Conservation (phyloP, 495 filamentous ascomycete species). For the Aspergillus campestris region DNA sequence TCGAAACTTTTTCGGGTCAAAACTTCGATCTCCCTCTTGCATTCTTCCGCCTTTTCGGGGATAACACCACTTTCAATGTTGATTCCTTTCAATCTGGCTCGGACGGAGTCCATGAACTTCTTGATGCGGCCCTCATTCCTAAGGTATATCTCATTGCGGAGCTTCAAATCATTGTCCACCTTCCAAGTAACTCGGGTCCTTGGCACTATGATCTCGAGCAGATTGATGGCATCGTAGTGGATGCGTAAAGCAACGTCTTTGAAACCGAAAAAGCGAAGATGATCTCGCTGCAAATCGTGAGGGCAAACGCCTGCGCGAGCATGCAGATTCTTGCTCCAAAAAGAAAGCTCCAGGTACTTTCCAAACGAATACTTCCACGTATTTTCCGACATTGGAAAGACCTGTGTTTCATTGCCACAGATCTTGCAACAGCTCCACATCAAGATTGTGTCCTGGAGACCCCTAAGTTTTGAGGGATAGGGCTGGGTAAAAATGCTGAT, state of each 20-base stretch:
- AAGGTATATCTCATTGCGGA: constrained; percentile 86
- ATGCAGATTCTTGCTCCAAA: constrained; percentile 82
- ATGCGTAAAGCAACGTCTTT: constrained; percentile 76
- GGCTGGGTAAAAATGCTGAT: constrained; percentile 82
- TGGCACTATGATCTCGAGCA: constrained; percentile 94
- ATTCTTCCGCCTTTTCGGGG: constrained; percentile 75
- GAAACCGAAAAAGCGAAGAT: constrained; percentile 86
- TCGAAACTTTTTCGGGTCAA: constrained; percentile 69
- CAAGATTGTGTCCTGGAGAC: constrained; percentile 69
- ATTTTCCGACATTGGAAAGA: constrained; percentile 86
- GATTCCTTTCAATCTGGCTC: constrained; percentile 73
- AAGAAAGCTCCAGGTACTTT: constrained; percentile 94
- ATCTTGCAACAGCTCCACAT: constrained; percentile 98
- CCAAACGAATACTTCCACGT: constrained; percentile 99
- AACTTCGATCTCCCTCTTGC: constrained; percentile 69
- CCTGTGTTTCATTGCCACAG: constrained; percentile 80
- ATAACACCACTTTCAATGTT: constrained; percentile 73
- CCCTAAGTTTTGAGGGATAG: constrained; percentile 58
- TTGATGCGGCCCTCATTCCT: constrained; percentile 72
- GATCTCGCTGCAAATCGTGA: constrained; percentile 87
- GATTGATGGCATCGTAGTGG: constrained; percentile 83
- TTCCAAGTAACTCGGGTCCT: constrained; percentile 90
- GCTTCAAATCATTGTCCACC: constrained; percentile 79
- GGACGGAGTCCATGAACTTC: constrained; percentile 81
- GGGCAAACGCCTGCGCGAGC: constrained; percentile 76